Percentiles rank a stretch among this genome's conserved stretches.
phyloP scores from a whole-genome alignment of 2,329 filamentous ascomycete genomes.

The Trichophyton schoenleinii region DNA sequence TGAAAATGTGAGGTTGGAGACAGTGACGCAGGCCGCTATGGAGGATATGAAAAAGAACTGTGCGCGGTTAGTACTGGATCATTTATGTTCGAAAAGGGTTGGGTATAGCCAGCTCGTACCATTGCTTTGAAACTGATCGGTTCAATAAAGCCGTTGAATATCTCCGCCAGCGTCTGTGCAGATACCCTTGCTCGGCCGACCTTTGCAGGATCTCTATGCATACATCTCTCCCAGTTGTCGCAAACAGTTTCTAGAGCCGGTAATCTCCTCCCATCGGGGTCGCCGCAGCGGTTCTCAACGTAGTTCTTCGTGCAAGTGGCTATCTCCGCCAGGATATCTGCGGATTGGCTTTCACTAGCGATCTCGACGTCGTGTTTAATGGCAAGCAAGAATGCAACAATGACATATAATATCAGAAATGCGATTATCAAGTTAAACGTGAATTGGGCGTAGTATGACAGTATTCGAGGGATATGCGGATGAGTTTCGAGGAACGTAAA shows the following conservation, averaged over 20 bases:
- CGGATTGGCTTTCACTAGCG: conserved; percentile 56
- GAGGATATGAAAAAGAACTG: conserved; percentile 29
- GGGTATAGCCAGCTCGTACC: conserved; percentile 32
- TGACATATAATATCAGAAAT: conserved; percentile 45
- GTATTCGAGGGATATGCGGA: conserved; percentile 51
- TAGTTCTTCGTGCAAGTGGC: conserved; percentile 61
- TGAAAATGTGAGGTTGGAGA: conserved; percentile 49
- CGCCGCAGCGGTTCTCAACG: conserved; percentile 60
- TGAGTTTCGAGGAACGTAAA: conserved; percentile 53
- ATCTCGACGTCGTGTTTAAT: conserved; percentile 63
- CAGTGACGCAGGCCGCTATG: conserved; percentile 39
- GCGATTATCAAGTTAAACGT: conserved; percentile 40
- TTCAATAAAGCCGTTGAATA: conserved; percentile 88
- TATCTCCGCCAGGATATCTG: conserved; percentile 60
- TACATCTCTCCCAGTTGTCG: conserved; percentile 72
- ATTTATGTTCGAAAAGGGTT: neutral
- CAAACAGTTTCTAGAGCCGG: conserved; percentile 65
- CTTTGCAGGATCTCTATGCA: conserved; percentile 66
- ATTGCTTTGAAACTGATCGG: conserved; percentile 77
- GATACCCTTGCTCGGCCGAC: conserved; percentile 70
- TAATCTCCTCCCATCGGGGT: conserved; percentile 42
- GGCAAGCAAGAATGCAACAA: conserved; percentile 56
- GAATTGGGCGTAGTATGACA: conserved; percentile 55
- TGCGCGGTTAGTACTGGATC: conserved; percentile 13
- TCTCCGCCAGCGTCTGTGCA: conserved; percentile 77